These are phyloP conservation scores for Tuber brumale DNA, from an alignment of 495 filamentous ascomycete genomes.

Conservation along the genomic window DNA sequence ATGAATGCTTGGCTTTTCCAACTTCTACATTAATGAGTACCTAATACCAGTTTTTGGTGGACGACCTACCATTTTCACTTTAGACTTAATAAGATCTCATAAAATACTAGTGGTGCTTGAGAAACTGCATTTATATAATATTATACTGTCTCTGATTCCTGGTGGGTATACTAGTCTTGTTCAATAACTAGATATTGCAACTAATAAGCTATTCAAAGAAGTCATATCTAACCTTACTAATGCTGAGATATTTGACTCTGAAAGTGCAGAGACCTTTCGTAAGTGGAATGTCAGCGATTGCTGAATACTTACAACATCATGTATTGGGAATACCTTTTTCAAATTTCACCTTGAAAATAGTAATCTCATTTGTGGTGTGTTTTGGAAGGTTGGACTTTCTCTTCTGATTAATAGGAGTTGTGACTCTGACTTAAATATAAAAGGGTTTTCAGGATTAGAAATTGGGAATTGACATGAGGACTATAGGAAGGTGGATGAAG, in stretches of 20 bases:
- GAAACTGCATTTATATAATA: too few relatives aligned
- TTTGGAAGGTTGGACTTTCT: background rate
- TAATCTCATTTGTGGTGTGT: background rate
- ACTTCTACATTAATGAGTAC: too few relatives aligned
- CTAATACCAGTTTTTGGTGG: too few relatives aligned
- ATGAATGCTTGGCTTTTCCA: too few relatives aligned
- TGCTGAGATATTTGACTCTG: constrained; percentile 2
- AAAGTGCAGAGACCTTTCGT: background rate
- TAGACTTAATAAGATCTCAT: too few relatives aligned
- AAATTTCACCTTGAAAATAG: background rate
- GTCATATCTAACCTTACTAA: constrained; percentile 2
- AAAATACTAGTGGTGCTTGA: too few relatives aligned
- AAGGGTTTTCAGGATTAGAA: too few relatives aligned
- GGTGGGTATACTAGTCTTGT: too few relatives aligned
- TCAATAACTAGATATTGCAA: too few relatives aligned
- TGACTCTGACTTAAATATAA: background rate
- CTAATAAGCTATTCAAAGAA: background rate
- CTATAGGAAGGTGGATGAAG: too few relatives aligned
- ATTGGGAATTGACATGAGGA: background rate
- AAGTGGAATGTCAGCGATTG: background rate
- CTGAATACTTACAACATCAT: constrained; percentile 1
- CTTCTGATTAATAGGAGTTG: background rate
- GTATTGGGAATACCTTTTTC: constrained; percentile 13
- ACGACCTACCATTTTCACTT: too few relatives aligned
- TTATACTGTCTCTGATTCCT: too few relatives aligned